Conservation (phyloP, 2,329 filamentous ascomycete genomes). For the Penicillium fuscoglaucum region DNA sequence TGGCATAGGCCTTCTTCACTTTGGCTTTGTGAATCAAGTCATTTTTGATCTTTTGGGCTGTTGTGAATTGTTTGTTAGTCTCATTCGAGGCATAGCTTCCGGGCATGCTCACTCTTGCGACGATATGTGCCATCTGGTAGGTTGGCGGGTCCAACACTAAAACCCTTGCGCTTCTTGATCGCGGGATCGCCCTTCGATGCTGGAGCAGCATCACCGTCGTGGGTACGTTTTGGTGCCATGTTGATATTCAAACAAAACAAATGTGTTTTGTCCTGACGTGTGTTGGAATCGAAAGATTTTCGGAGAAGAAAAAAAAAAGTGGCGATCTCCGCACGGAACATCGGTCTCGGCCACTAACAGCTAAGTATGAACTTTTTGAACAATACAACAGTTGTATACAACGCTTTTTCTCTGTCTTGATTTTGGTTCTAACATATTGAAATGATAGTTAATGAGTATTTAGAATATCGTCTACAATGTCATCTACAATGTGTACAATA, state of each 20-base stretch:
- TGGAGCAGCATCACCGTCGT: conserved; percentile 44
- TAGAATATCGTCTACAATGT: background rate
- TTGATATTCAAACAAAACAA: conserved; percentile 7
- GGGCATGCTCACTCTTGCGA: conserved; percentile 63
- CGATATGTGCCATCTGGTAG: conserved; percentile 85
- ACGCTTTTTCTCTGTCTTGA: background rate
- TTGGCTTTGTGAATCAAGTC: conserved; percentile 89
- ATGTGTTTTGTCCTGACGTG: background rate
- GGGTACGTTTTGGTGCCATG: conserved; percentile 63
- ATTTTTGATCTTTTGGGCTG: conserved; percentile 85
- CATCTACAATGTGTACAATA: background rate
- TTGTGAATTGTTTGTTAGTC: conserved; percentile 5
- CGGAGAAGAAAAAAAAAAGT: conserved; percentile 18
- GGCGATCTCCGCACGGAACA: conserved; percentile 21
- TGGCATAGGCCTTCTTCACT: conserved; percentile 87
- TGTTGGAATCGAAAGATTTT: conserved; percentile 3
- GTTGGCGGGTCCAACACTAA: conserved; percentile 84
- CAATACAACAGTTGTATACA: background rate
- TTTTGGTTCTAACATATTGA: background rate
- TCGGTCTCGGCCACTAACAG: conserved; percentile 3
- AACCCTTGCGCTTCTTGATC: conserved; percentile 66
- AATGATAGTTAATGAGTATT: background rate
- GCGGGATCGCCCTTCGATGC: conserved; percentile 33
- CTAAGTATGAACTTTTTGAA: background rate
- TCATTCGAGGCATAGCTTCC: background rate